Base-by-base conservation (phyloP, 768 basidiomycete genomes). In the Butyriboletus loyo region DNA sequence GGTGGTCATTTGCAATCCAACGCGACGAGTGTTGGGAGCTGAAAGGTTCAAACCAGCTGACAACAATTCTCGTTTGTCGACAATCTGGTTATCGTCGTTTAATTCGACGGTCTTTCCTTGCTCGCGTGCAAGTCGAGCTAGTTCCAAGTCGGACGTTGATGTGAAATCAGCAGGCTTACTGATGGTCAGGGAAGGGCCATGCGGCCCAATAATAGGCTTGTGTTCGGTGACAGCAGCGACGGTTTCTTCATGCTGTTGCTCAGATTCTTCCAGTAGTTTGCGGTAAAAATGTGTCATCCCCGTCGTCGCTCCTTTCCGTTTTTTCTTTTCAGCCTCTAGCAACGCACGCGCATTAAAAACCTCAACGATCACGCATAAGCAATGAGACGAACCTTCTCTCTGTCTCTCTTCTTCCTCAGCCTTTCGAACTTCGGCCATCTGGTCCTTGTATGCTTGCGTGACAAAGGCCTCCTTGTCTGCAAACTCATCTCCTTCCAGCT, bases 401-500 rank as follows among this genome's bases (percentile, higher is more conserved):
- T 75, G 71, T 71, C 78, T 87, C 70, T 98, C 97, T 63, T 98
- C 96, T 65, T 93, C 92, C 66, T 98, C 97, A 0, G 94, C 92
- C 64, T 73, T 80, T 51, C 92, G 78, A 7, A 98, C 84, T 71
- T 95, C 90, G 43, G 84, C 94, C 85, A 97, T 89, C 71, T 98
- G 97, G 44, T 91, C 88, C 68, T 93, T 94, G 74, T 99, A 99
- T 22, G 92, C 93, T 63, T 93, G 91, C 1, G 97, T 99, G 45
- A 98, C 96, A 63, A 98, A 99, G n/a, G 85, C 78, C 49, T 98
- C 97, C 75, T 95, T 98, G 74, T 92, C 97, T 51, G 79, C 79
- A 67, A 92, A 99, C 67, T 93, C 82, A 55, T 94, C 94, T 0
- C 97, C 97, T 72, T 99, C 97, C 19, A 79, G 74, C 72, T 95